phyloP scores from a whole-genome alignment of 179 eudicot species.

The Gypsophila paniculata region DNA sequence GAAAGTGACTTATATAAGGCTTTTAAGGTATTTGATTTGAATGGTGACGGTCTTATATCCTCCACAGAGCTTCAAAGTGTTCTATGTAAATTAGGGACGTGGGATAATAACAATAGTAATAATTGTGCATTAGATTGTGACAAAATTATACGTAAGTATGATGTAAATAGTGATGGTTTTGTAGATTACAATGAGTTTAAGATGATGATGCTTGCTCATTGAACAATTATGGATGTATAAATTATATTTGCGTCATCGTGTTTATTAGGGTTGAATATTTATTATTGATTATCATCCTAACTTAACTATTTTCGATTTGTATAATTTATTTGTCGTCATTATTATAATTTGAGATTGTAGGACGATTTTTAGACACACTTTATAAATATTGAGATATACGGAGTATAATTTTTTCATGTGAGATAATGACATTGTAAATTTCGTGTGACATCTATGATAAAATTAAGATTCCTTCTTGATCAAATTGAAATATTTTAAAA shows the following conservation, averaged over 20 bases:
- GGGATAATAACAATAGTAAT: constrained; percentile 30
- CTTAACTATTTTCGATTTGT: not conserved
- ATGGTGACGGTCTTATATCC: constrained; percentile 62
- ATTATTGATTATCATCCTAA: not conserved
- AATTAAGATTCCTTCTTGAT: too few relatives aligned
- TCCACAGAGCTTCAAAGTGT: constrained; percentile 57
- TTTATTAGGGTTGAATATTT: not conserved
- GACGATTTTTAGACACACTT: too few relatives aligned
- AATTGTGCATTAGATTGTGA: constrained; percentile 37
- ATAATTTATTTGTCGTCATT: too few relatives aligned
- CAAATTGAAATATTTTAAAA: too few relatives aligned
- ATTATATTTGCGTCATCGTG: constrained; percentile 1
- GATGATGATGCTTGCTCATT: constrained; percentile 59
- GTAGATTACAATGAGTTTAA: constrained; percentile 76
- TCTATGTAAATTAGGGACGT: constrained; percentile 50
- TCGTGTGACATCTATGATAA: too few relatives aligned
- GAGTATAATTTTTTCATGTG: too few relatives aligned
- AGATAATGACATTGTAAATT: too few relatives aligned
- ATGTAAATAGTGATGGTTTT: constrained; percentile 57
- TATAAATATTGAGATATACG: too few relatives aligned
- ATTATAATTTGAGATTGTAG: too few relatives aligned
- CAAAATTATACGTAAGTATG: constrained; percentile 48
- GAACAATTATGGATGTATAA: not conserved
- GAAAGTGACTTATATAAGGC: constrained; percentile 51
- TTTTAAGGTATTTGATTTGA: constrained; percentile 59